Evolutionary conservation across 306 rosid genomes (phyloP).

Genomic region (Gillenia trifoliata): DNA sequence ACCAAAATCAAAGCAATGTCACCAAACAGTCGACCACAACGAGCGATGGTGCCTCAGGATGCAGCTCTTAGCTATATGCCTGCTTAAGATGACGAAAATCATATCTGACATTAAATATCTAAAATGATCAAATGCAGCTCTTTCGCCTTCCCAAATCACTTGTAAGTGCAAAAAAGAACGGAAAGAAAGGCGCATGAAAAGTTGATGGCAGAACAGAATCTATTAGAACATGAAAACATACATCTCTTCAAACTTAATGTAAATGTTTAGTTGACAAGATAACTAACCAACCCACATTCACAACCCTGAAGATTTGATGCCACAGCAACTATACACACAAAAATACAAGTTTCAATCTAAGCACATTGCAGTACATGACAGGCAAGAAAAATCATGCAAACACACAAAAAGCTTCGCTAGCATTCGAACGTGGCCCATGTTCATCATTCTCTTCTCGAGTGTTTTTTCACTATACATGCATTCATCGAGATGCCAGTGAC

Average conservation of each 20-base stretch:
- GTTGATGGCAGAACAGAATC: not conserved
- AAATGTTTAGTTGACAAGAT: not conserved
- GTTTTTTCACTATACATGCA: not conserved
- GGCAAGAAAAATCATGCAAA: constrained; percentile 17
- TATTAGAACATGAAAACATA: not conserved
- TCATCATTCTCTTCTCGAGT: not conserved
- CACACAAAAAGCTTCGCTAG: constrained; percentile 12
- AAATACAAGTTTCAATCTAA: constrained; percentile 10
- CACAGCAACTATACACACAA: constrained; percentile 15
- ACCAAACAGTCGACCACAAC: not conserved
- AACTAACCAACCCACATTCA: not conserved
- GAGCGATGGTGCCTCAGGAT: not conserved
- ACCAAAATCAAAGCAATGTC: not conserved
- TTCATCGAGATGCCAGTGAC: constrained; percentile 65
- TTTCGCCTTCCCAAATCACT: not conserved
- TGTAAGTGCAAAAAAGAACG: not conserved
- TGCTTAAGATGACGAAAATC: no score
- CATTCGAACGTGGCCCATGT: constrained; percentile 6
- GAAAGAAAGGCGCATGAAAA: not conserved
- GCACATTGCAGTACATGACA: constrained; percentile 16
- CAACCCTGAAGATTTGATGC: not conserved
- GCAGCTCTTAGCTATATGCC: no score
- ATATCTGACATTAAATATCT: not conserved
- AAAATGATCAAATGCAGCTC: not conserved
- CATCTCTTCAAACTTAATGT: constrained; percentile 3